Evolutionary conservation across 345 rosid species (phyloP).

Genomic region (Acer campestre): DNA sequence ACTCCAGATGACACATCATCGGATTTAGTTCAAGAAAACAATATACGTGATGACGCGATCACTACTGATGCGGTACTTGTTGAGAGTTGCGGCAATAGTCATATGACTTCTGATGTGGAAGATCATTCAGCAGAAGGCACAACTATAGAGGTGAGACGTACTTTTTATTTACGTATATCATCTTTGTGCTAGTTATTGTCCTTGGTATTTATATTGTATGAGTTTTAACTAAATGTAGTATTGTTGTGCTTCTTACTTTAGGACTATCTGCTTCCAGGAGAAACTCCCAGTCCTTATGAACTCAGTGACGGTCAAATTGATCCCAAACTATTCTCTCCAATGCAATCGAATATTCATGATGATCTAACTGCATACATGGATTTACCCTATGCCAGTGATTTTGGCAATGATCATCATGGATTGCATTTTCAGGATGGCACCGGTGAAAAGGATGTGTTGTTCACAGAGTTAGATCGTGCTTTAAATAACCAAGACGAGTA

Average conservation of each 20-base stretch:
- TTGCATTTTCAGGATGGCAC: slow-evolving; percentile 58
- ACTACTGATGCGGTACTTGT: slow-evolving; percentile 30
- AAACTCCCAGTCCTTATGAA: slow-evolving; percentile 25
- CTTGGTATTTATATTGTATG: background rate
- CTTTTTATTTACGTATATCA: background rate
- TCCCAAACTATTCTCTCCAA: slow-evolving; percentile 51
- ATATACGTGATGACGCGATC: slow-evolving; percentile 28
- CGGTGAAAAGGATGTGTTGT: slow-evolving; percentile 51
- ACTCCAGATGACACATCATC: slow-evolving; percentile 68
- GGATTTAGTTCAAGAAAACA: slow-evolving; percentile 60
- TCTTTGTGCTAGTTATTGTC: background rate
- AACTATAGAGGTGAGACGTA: slow-evolving; percentile 41
- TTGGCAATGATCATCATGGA: slow-evolving; percentile 59
- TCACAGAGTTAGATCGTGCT: slow-evolving; percentile 54
- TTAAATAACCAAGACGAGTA: slow-evolving; percentile 46
- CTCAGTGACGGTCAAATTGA: slow-evolving; percentile 36
- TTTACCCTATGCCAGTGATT: slow-evolving; percentile 68
- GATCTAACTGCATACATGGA: slow-evolving; percentile 41
- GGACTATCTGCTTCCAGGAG: slow-evolving; percentile 39
- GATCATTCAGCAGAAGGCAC: slow-evolving; percentile 46
- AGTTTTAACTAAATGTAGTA: background rate
- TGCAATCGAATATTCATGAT: slow-evolving; percentile 35
- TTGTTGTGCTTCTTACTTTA: slow-evolving; percentile 27
- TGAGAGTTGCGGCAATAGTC: slow-evolving; percentile 51
- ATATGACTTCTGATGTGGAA: slow-evolving; percentile 52